Evolutionary conservation across 495 filamentous ascomycete genomes (phyloP).

Genomic region (Penicillium soppii): DNA sequence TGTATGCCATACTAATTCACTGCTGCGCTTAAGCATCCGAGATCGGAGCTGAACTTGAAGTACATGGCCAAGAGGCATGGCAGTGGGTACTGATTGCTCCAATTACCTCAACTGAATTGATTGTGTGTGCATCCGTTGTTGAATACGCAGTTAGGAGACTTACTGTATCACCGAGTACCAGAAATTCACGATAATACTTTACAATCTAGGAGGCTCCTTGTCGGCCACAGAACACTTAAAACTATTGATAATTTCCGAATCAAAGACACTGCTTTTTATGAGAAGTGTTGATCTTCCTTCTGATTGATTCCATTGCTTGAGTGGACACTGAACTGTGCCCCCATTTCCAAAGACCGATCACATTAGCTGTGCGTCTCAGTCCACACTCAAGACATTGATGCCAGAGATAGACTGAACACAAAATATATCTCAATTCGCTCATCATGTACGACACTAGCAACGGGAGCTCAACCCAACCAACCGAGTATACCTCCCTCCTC

Average conservation of each 20-base stretch:
- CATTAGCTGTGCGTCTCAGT: not conserved
- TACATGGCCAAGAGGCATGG: not conserved
- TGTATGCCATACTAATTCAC: not conserved
- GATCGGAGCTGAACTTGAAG: not conserved
- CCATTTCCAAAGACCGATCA: not conserved
- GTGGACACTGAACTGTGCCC: not conserved
- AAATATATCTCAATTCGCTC: not conserved
- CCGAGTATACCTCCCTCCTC: slow-evolving; percentile 50
- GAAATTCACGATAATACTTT: not conserved
- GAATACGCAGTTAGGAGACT: not conserved
- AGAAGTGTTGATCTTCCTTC: not conserved
- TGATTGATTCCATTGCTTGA: not conserved
- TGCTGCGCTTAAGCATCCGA: not conserved
- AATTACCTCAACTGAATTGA: not conserved
- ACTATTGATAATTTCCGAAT: not conserved
- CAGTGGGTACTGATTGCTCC: not conserved
- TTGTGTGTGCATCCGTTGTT: not conserved
- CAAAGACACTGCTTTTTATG: not conserved
- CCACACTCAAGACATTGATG: not conserved
- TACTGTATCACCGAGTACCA: not conserved
- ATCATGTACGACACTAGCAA: not conserved
- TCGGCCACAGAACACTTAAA: not conserved
- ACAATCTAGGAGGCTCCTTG: not conserved
- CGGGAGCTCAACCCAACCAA: slow-evolving; percentile 3
- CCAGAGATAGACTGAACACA: not conserved